Evolutionary conservation across 179 eudicot species (phyloP).

Genomic region (Beta corolliflora): DNA sequence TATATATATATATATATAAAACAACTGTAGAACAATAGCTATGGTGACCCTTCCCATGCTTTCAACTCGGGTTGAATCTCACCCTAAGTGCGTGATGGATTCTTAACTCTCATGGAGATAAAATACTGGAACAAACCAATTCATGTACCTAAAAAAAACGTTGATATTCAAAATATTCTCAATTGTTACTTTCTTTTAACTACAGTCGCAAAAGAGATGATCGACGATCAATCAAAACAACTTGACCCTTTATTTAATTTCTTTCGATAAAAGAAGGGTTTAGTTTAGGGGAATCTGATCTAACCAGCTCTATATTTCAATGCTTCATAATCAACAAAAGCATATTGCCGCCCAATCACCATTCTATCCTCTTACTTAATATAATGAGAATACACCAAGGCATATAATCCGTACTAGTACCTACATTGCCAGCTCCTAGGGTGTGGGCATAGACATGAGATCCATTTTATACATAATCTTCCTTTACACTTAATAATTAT

Average conservation of each 20-base stretch:
- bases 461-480: neutral
- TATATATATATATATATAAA: too few species aligned
- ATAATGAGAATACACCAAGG: neutral
- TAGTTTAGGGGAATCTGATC: neutral
- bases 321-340: neutral
- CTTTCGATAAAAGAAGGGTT: too few species aligned
- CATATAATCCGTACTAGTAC: constrained; percentile 10
- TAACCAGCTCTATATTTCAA: neutral
- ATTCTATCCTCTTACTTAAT: neutral
- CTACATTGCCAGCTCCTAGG: neutral
- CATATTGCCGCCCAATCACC: constrained; percentile 7
- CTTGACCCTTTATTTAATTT: neutral
- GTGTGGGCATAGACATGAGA: neutral
- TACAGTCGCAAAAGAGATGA: neutral
- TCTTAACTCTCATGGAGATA: too few species aligned
- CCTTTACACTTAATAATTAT: neutral
- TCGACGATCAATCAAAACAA: neutral
- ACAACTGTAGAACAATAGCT: too few species aligned
- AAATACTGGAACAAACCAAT: too few species aligned
- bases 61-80: too few species aligned
- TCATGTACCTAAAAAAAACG: too few species aligned
- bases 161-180: too few species aligned
- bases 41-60: too few species aligned
- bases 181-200: neutral
- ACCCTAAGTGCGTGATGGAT: too few species aligned